A percentile compares a stretch with the other conserved stretches of the same genome.
phyloP scores from a whole-genome alignment of 257 asterid genomes.

The Petrea volubilis region DNA sequence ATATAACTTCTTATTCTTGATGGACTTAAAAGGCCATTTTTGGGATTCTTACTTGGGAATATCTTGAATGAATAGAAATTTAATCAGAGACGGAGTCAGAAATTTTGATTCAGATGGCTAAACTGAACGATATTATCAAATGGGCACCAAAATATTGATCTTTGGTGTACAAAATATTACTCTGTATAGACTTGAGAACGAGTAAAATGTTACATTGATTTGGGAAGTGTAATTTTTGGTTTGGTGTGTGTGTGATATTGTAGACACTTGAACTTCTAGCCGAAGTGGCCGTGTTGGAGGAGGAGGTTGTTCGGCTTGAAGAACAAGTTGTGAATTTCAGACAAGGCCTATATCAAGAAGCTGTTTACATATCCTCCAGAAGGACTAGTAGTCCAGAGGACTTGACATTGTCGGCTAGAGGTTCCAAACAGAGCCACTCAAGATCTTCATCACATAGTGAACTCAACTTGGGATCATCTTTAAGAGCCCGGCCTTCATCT shows the following conservation, averaged over 20 bases:
- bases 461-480: constrained; percentile 36
- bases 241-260: constrained; percentile 11
- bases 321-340: constrained; percentile 64
- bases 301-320: constrained; percentile 86
- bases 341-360: constrained; percentile 72
- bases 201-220: too few species aligned
- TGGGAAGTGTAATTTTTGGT: background rate
- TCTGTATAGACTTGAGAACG: too few species aligned
- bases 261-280: constrained; percentile 92
- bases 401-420: background rate
- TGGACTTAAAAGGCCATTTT: background rate
- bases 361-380: constrained; percentile 49
- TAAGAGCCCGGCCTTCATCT: constrained; percentile 28
- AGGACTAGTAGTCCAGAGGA: constrained; percentile 28
- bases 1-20: background rate
- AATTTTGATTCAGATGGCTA: too few species aligned
- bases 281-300: constrained; percentile 95
- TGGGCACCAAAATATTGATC: too few species aligned
- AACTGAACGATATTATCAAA: too few species aligned
- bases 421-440: constrained; percentile 49
- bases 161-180: too few species aligned
- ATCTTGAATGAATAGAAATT: too few species aligned
- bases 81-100: too few species aligned
- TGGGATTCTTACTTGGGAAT: background rate
- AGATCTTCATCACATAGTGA: constrained; percentile 67